These are phyloP conservation scores for Taiozyma sp. DNA, from an alignment of 1,139 yeast genomes.

Conservation along the genomic window DNA sequence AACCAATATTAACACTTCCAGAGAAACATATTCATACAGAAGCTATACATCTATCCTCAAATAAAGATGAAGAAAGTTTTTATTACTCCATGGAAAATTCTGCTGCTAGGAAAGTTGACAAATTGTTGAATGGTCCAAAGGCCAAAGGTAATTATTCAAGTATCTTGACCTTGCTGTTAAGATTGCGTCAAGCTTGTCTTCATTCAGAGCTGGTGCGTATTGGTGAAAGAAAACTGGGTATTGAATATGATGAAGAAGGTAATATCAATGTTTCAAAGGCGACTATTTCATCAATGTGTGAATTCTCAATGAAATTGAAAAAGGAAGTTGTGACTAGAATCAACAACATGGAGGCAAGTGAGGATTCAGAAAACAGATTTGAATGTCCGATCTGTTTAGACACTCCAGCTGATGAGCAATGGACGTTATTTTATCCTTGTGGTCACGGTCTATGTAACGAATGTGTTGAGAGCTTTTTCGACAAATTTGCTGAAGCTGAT, in stretches of 20 bases:
- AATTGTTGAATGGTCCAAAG: conserved; percentile 24
- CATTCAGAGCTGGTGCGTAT: conserved; percentile 73
- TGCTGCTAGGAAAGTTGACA: conserved; percentile 48
- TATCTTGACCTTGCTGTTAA: conserved; percentile 65
- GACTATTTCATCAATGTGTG: conserved; percentile 20
- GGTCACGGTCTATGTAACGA: conserved; percentile 66
- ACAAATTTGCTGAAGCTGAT: conserved; percentile 33
- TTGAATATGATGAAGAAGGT: conserved; percentile 21
- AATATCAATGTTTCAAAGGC: conserved; percentile 9
- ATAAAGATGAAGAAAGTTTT: conserved; percentile 43
- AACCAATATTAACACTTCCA: conserved; percentile 57
- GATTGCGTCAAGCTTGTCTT: conserved; percentile 88
- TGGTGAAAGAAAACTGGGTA: conserved; percentile 41
- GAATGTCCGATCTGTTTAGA: conserved; percentile 65
- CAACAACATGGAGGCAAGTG: conserved; percentile 24
- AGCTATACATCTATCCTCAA: conserved; percentile 43
- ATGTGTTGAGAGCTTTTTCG: conserved; percentile 51
- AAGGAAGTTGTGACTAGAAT: conserved; percentile 23
- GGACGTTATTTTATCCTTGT: conserved; percentile 50
- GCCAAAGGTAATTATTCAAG: conserved; percentile 44
- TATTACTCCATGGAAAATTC: conserved; percentile 54
- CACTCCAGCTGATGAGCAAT: conserved; percentile 22
- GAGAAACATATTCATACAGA: conserved; percentile 46
- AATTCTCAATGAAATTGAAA: conserved; percentile 23
- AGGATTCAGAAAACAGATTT: conserved; percentile 22